Conservation (phyloP, 2,329 filamentous ascomycete species). For the Aureobasidium melanogenum region DNA sequence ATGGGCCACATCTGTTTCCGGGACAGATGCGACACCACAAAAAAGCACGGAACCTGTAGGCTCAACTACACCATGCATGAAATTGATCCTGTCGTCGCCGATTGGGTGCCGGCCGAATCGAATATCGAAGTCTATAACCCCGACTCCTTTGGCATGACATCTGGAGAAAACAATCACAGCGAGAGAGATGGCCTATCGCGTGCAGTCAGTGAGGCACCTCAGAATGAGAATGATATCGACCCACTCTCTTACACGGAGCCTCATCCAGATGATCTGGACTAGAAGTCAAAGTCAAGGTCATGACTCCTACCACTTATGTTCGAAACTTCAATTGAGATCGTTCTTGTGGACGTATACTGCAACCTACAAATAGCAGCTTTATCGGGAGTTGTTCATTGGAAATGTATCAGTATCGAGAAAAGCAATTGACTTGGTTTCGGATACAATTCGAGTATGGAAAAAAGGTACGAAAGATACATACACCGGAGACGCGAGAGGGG, state of each 20-base stretch:
- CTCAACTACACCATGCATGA: constrained; percentile 6
- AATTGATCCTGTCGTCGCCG: constrained; percentile 10
- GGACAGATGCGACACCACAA: constrained; percentile 20
- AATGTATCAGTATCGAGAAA: too few species aligned
- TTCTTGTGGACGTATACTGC: too few species aligned
- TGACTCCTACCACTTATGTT: too few species aligned
- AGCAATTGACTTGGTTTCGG: neutral
- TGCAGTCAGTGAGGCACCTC: neutral
- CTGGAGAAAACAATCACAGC: neutral
- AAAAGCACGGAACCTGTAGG: constrained; percentile 21
- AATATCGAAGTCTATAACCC: neutral
- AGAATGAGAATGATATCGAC: neutral
- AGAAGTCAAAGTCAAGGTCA: neutral
- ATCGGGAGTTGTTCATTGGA: too few species aligned
- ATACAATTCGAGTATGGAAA: neutral
- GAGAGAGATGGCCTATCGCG: neutral
- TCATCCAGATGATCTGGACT: neutral
- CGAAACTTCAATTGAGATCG: too few species aligned
- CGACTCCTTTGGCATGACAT: neutral
- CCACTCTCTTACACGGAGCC: neutral
- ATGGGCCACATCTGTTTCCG: constrained; percentile 39
- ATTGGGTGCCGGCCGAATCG: constrained; percentile 7
- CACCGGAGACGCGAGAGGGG: too few species aligned
- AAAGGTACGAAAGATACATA: neutral
- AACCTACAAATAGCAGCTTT: too few species aligned